Percentiles rank a stretch among this genome's conserved stretches.
These are phyloP conservation scores for Biscutella laevigata DNA, from an alignment of 441 rosid species.

Conservation along the genomic window DNA sequence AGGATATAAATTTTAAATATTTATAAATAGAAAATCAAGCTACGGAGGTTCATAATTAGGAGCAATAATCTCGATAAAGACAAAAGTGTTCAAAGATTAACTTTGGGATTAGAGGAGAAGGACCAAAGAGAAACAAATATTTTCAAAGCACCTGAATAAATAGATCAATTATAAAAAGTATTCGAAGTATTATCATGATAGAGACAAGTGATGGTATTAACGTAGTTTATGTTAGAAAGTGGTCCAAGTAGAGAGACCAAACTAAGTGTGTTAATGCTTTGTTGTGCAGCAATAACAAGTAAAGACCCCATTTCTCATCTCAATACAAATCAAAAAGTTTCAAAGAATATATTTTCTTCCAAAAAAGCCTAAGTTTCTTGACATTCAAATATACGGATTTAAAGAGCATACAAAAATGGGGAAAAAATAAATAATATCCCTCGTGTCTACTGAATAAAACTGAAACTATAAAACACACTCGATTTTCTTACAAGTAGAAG, in stretches of 20 bases:
- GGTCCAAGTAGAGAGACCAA: slow-evolving; percentile 14
- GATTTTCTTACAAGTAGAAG: no score
- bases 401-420: not conserved
- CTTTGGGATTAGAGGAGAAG: slow-evolving; percentile 64
- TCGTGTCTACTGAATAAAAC: no score
- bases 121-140: slow-evolving; percentile 4
- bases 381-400: slow-evolving; percentile 21
- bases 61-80: slow-evolving; percentile 35
- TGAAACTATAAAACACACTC: no score
- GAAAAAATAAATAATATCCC: no score
- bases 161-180: slow-evolving; percentile 7
- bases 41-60: slow-evolving; percentile 17
- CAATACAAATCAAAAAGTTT: slow-evolving; percentile 18
- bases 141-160: slow-evolving; percentile 26
- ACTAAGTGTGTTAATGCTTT: slow-evolving; percentile 28
- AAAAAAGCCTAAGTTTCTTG: slow-evolving; percentile 40
- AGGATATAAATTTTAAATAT: not conserved
- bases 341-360: slow-evolving; percentile 17
- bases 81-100: slow-evolving; percentile 34
- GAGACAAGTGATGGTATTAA: slow-evolving; percentile 13
- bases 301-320: slow-evolving; percentile 25
- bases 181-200: slow-evolving; percentile 20
- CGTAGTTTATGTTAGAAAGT: slow-evolving; percentile 1
- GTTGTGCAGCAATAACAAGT: slow-evolving; percentile 25
- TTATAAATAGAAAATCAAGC: not conserved